A percentile compares a stretch with the other conserved stretches of the same genome.
phyloP scores from a whole-genome alignment of 345 rosid genomes.

The Luvunga scandens region DNA sequence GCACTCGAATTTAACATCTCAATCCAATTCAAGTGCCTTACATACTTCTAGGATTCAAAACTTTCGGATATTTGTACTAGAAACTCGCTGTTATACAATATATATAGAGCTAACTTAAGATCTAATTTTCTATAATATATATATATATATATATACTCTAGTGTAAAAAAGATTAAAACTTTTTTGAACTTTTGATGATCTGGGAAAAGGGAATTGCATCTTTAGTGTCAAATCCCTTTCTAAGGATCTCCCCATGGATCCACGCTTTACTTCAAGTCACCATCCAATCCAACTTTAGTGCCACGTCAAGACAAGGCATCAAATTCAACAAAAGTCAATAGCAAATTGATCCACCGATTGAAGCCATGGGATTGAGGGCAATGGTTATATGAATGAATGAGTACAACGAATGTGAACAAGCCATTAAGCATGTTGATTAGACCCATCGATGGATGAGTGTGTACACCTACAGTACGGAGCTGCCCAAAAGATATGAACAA shows the following conservation, averaged over 20 bases:
- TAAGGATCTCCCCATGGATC: slow-evolving; percentile 54
- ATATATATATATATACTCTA: too few species aligned
- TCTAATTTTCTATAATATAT: too few species aligned
- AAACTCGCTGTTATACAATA: background rate
- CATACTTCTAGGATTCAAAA: background rate
- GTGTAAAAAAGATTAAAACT: background rate
- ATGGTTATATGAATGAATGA: background rate
- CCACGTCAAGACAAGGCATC: slow-evolving; percentile 43
- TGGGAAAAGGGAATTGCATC: slow-evolving; percentile 1
- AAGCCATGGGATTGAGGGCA: background rate
- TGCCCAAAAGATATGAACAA: background rate
- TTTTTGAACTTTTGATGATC: background rate
- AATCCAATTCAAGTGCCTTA: background rate
- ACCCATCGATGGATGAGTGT: slow-evolving; percentile 17
- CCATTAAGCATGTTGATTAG: slow-evolving; percentile 24
- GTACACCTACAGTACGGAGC: slow-evolving; percentile 37
- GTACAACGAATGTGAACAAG: too few species aligned
- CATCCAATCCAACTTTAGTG: slow-evolving; percentile 38
- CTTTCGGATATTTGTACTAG: background rate
- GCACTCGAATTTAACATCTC: background rate
- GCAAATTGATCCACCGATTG: slow-evolving; percentile 5
- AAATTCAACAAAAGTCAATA: slow-evolving; percentile 29
- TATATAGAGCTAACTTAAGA: background rate
- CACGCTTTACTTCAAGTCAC: slow-evolving; percentile 51
- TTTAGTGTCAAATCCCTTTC: slow-evolving; percentile 56